Evolutionary conservation across 1,284 basidiomycete species (phyloP), one percentile per base, ranked within the genome.

Genomic region (Cryptococcus neoformans): DNA sequence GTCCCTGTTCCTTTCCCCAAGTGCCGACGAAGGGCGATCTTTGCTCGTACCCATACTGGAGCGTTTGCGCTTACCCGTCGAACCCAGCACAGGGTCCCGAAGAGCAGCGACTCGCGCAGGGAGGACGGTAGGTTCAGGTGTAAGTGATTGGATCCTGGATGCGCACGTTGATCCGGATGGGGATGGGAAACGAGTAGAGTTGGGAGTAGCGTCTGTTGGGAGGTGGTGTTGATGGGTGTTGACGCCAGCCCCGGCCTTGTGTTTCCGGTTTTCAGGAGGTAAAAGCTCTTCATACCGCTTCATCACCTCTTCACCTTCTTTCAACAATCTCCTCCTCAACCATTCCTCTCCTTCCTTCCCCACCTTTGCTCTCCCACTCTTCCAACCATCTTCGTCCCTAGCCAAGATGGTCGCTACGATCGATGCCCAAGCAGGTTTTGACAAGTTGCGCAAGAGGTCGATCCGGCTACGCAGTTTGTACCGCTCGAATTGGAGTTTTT

Each of bases 381-480:
- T 58, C 68, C 74, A 72, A 21, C 56, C 51, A 34, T 46, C 49
- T 41, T 46, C 16, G 2, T 49, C 28, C 9, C 68, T 47, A 7
- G 62, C 53, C 7, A 70, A 45, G 5, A 70, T 62, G 2, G 66
- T 67, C 3, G 28, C 50, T 12, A 73, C 65, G 2, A 73, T 61
- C 0, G 58, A 46, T 7, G 58, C 40, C 72, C 72, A 74, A 44
- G 67, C 54, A 8, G 55, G 41, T 5, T 51, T 58, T 1, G 70
- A 64, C 59, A 75, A 66, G 39, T 62, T 81, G 60, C 83, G 84
- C 57, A 95, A 81, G 69, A 92, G 86, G 47, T 94, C 91, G 62
- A 94, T 89, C 38, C 92, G 84, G 68, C 90, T 85, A 67, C 88
- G 87, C 67, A 96, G 84, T 74, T 92, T 93, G 79, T 92, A 90